Base-by-base conservation (phyloP, 257 asterid genomes). In the Cynanchum wilfordii region DNA sequence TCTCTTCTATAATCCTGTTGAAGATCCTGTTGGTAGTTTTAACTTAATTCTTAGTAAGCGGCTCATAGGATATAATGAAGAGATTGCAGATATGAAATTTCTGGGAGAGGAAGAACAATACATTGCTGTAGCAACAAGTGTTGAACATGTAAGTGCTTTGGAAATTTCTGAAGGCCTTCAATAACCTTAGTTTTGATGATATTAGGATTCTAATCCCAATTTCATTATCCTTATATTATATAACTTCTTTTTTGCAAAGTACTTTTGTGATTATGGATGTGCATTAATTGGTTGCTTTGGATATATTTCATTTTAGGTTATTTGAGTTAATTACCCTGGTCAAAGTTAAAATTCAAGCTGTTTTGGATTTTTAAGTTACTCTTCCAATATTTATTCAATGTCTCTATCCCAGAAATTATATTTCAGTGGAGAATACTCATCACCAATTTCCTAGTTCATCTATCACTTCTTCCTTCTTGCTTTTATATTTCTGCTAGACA, bases 51-150 rank as follows among this genome's bases (percentile, higher is more conserved):
- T 95, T 47, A 84, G 73, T 75, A 95, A 87, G 82, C 86, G 99
- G 82, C 90, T 95, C 47, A 82, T 90, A 74, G 99, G 99, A 57
- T 90, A 90, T 82, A 95, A 95, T 80, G 99, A 90, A 87, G 96
- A 95, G 85, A 92, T 92, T 80, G 86, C 87, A 58, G 98, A 95
- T 76, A 95, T 95, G 96, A 95, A 90, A 84, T 92, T 95, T 79
- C 84, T 95, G 88, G 99, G 96, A 24, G 96, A 89, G 20, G 95
- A 95, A 59, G 99, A 95, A 77, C 87, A 86, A 52, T 90, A 74
- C 76, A 91, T 95, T 76, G 99, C 99, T 38, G 99, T 95, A 68
- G 89, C 98, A 49, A 90, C 99, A 45, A 92, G 89, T 70, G 97
- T 92, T 79, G 99, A 95, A 73, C 98, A 95, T 78, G 99, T 92